Evolutionary conservation across 495 filamentous ascomycete species (phyloP), one percentile per base, ranked within the genome.

Genomic region (Penicillium longicatenatum): DNA sequence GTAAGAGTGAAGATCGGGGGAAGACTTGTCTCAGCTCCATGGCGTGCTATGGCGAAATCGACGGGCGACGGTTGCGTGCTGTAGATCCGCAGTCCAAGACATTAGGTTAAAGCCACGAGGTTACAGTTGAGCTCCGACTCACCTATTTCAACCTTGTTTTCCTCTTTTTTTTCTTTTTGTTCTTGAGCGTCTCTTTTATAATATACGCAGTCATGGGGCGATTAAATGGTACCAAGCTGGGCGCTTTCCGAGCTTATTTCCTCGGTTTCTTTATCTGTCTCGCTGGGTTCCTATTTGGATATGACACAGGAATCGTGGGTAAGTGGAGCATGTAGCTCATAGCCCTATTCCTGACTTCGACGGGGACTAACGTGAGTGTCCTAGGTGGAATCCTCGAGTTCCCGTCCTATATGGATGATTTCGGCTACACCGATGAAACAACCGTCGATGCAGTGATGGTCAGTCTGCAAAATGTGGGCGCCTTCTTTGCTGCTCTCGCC

Each of bases 401-500:
- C 50, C 30, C 59, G 16, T 64, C 66, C 12, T 69, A 69, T 50
- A 30, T 48, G 22, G 31, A 57, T 24, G 66, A 69, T 50, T 69
- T 69, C 14, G 37, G 66, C 26, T 69, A 69, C 41, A 64, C 52
- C 50, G 66, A 69, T 45, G 42, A 64, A 19, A 69, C 66, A 3
- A 69, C 66, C 11, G 66, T 69, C 20, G 61, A 55, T 35, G 63
- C 66, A 31, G 66, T 69, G 22, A 69, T 69, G 66, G 66, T 69
- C 54, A 66, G 63, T 45, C 24, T 69, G 53, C 66, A 69, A 31
- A 69, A 69, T 48, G 66, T 62, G 12, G 66, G 66, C 37, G 66
- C 66, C 14, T 68, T 76, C 43, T 58, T 76, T 21, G 60, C 69
- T 0, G 75, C 75, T 10, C 60, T 79, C 54, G 65, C 66, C 60